phyloP scores from a whole-genome alignment of 768 basidiomycete species.

The Tylopilus subfusipes region DNA sequence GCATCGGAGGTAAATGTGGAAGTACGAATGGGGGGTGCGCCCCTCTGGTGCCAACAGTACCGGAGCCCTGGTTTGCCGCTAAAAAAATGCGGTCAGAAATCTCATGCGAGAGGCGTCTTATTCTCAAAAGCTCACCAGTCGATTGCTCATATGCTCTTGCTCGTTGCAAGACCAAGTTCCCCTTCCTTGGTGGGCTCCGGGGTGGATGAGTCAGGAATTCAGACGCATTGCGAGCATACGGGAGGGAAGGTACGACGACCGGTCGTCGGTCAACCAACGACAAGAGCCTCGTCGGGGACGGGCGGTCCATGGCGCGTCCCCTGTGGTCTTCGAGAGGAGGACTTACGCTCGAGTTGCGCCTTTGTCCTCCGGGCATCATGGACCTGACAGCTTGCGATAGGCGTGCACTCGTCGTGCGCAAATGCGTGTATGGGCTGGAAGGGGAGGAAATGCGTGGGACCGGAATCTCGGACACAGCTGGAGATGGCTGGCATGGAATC shows the following conservation, averaged over 20 bases:
- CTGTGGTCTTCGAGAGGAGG: conserved; percentile 6
- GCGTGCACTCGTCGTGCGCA: conserved; percentile 19
- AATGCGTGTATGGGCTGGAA: conserved; percentile 8
- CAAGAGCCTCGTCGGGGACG: conserved; percentile 7
- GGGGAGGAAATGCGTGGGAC: conserved; percentile 12
- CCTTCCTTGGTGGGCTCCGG: conserved; percentile 8
- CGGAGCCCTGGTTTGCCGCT: not conserved
- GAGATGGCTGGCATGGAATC: conserved; percentile 8
- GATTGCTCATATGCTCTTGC: conserved; percentile 28
- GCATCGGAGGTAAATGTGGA: conserved; percentile 34
- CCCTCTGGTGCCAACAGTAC: not conserved
- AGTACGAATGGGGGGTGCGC: conserved; percentile 35
- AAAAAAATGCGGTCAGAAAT: not conserved
- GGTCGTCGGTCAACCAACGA: conserved; percentile 17
- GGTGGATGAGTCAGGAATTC: conserved; percentile 11
- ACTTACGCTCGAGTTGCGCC: conserved; percentile 12
- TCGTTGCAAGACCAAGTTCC: conserved; percentile 31
- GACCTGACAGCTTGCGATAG: conserved; percentile 24
- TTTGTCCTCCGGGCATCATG: conserved; percentile 22
- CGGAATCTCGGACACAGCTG: conserved; percentile 20
- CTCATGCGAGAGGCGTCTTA: not conserved
- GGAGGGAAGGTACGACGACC: not conserved
- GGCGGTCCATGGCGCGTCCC: conserved; percentile 4
- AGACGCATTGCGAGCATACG: not conserved
- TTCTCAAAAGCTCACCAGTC: conserved; percentile 11